A percentile compares a stretch with the other conserved stretches of the same genome.
These are phyloP conservation scores for Allium cepa DNA, from an alignment of 106 monocot genomes.

Conservation along the genomic window DNA sequence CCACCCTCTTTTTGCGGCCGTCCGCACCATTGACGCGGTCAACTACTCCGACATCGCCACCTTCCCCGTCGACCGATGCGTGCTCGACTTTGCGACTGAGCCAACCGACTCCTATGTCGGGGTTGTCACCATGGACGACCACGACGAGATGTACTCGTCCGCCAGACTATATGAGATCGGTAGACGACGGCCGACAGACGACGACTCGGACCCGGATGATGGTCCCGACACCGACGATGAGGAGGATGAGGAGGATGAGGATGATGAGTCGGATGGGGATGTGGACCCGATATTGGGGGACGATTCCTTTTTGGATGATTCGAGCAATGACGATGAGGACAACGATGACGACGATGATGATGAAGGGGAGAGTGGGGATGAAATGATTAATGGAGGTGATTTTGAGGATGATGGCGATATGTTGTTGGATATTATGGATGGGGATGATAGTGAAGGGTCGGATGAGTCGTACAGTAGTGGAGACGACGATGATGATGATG, in stretches of 20 bases:
- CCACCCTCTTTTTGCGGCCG: constrained; percentile 84
- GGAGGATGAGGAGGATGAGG: constrained; percentile 66
- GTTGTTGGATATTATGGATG: constrained; percentile 59
- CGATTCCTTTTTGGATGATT: constrained; percentile 25
- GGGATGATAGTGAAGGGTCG: constrained; percentile 46
- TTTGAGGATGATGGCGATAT: constrained; percentile 47
- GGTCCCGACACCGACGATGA: constrained; percentile 73
- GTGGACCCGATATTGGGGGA: constrained; percentile 39
- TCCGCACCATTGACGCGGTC: constrained; percentile 85
- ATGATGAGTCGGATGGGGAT: constrained; percentile 47
- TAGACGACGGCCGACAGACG: constrained; percentile 69
- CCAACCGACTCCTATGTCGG: constrained; percentile 72
- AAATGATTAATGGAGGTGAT: constrained; percentile 43
- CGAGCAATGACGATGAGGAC: constrained; percentile 37
- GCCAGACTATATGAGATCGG: constrained; percentile 83
- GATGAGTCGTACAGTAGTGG: constrained; percentile 67
- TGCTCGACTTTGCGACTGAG: constrained; percentile 77
- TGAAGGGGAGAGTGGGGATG: constrained; percentile 47
- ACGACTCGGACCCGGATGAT: constrained; percentile 95
- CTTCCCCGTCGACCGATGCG: constrained; percentile 79
- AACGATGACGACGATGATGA: constrained; percentile 50
- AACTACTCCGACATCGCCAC: constrained; percentile 91
- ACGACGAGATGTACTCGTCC: constrained; percentile 84
- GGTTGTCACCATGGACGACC: constrained; percentile 91
- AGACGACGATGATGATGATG: constrained; percentile 54